Percentiles rank a stretch among this genome's conserved stretches.
Evolutionary conservation across 2,329 filamentous ascomycete species (phyloP).

Genomic region (Fonsecaea pugnacius): DNA sequence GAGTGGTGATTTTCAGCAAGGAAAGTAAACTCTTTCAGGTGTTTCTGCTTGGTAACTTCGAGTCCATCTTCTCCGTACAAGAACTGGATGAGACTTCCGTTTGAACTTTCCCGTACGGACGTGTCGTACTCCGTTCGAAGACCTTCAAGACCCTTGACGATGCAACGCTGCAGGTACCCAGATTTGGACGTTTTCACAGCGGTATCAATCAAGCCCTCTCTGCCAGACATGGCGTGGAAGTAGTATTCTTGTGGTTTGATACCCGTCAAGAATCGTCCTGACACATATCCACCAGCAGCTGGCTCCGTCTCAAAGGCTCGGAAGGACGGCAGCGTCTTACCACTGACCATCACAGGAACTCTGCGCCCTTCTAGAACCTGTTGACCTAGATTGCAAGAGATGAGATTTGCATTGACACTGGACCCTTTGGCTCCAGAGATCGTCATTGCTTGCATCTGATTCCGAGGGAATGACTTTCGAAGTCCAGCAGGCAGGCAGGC

Average conservation of each 20-base stretch:
- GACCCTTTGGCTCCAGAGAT: conserved; percentile 93
- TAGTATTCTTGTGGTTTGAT: conserved; percentile 98
- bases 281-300: conserved; percentile 89
- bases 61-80: conserved; percentile 95
- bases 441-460: conserved; percentile 99
- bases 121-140: conserved; percentile 90
- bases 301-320: conserved; percentile 87
- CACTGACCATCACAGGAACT: conserved; percentile 96
- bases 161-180: conserved; percentile 92
- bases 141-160: conserved; percentile 99
- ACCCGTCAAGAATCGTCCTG: conserved; percentile 95
- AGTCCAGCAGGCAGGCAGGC: conserved; percentile 80
- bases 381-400: conserved; percentile 96
- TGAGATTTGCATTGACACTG: conserved; percentile 91
- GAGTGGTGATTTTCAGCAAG: conserved; percentile 83
- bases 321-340: conserved; percentile 94
- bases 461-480: conserved; percentile 89
- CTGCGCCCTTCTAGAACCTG: conserved; percentile 93
- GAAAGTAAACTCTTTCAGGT: conserved; percentile 88
- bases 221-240: conserved; percentile 98
- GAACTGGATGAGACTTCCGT: conserved; percentile 92
- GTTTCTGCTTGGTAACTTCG: conserved; percentile 91
- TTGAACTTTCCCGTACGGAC: conserved; percentile 83
- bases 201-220: conserved; percentile 97
- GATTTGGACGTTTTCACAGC: conserved; percentile 98